These are phyloP conservation scores for Penicillium mononematosum DNA, from an alignment of 495 filamentous ascomycete species.

Conservation along the genomic window DNA sequence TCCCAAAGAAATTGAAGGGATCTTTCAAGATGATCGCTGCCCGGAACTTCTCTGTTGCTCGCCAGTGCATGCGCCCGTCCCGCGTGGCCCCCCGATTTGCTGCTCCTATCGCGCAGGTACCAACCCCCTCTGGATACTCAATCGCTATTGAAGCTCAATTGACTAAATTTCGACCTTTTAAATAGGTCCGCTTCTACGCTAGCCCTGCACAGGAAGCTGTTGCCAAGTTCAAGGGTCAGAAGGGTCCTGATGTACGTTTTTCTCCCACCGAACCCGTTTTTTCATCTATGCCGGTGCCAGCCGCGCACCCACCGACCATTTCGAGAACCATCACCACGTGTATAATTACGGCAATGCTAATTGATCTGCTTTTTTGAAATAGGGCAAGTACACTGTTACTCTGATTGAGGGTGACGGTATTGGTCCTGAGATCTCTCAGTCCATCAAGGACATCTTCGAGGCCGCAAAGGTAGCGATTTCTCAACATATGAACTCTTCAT, in stretches of 20 bases:
- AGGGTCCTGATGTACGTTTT: conserved; percentile 73
- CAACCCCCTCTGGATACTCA: conserved; percentile 17
- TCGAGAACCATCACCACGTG: conserved; percentile 1
- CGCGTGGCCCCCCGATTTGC: conserved; percentile 48
- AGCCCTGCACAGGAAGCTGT: conserved; percentile 65
- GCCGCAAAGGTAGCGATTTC: conserved; percentile 74
- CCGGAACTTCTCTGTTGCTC: conserved; percentile 55
- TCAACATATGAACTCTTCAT: conserved; percentile 12
- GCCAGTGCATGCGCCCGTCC: conserved; percentile 55
- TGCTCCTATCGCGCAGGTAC: conserved; percentile 54
- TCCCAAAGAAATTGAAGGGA: conserved; percentile 23
- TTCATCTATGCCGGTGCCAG: conserved; percentile 25
- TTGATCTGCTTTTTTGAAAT: conserved; percentile 11
- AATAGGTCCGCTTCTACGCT: conserved; percentile 51
- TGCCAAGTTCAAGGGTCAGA: conserved; percentile 88
- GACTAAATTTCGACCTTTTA: conserved; percentile 27
- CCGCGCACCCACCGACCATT: conserved; percentile 14
- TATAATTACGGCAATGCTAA: conserved; percentile 17
- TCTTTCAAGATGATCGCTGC: conserved; percentile 57
- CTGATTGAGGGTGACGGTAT: conserved; percentile 99
- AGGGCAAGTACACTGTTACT: conserved; percentile 95
- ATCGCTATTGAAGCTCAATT: conserved; percentile 14
- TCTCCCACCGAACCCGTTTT: conserved; percentile 19
- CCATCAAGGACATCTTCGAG: conserved; percentile 95
- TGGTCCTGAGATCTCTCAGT: conserved; percentile 94